Evolutionary conservation across 2,329 filamentous ascomycete genomes (phyloP).

Genomic region (Fonsecaea multimorphosa): DNA sequence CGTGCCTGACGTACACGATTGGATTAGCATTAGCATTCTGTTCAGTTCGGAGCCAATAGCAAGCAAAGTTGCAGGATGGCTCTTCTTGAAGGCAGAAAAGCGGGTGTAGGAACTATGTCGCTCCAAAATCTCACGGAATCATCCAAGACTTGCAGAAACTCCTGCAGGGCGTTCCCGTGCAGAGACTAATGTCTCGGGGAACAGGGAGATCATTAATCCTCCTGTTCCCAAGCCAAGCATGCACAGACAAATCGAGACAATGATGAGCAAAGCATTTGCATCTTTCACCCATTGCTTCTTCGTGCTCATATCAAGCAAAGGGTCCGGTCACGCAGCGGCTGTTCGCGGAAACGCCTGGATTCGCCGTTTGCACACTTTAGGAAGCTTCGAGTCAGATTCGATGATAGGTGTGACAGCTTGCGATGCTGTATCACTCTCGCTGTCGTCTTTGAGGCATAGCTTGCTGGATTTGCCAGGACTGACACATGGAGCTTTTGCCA

Average conservation of each 20-base stretch:
- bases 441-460: background rate
- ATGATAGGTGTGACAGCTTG: background rate
- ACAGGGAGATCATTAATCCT: background rate
- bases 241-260: too few relatives aligned
- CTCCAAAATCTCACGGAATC: background rate
- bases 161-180: background rate
- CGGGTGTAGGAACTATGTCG: background rate
- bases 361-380: background rate
- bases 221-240: background rate
- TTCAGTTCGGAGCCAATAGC: background rate
- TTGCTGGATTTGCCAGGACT: background rate
- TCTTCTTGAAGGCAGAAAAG: background rate
- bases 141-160: background rate
- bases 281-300: background rate
- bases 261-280: background rate
- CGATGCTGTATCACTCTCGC: background rate
- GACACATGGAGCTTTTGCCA: background rate
- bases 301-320: background rate
- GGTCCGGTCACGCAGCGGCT: background rate
- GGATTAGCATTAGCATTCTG: background rate
- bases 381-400: background rate
- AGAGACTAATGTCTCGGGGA: background rate
- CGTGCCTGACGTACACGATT: background rate
- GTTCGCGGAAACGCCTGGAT: background rate
- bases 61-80: background rate